phyloP scores from a whole-genome alignment of 1,284 basidiomycete genomes.

The Apiotrichum domesticum region DNA sequence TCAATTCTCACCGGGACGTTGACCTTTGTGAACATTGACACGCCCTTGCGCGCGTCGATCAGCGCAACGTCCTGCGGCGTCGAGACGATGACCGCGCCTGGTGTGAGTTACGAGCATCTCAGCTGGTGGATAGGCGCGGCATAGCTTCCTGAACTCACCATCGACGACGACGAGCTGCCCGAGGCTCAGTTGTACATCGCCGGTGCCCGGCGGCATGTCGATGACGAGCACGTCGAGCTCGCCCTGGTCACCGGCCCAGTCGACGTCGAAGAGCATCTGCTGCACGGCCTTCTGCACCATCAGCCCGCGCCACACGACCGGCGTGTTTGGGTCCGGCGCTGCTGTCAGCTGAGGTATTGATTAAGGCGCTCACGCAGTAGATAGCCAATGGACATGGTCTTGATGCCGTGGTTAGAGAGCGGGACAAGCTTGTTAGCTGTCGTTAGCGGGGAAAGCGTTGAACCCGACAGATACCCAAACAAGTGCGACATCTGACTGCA shows the following conservation, averaged over 20 bases:
- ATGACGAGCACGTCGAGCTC: conserved; percentile 78
- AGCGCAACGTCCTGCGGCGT: conserved; percentile 95
- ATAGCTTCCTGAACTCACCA: conserved; percentile 51
- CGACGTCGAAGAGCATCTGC: conserved; percentile 89
- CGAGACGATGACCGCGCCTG: conserved; percentile 84
- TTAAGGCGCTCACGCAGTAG: conserved; percentile 45
- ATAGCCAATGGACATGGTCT: conserved; percentile 96
- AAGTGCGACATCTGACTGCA: background rate
- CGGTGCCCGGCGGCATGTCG: conserved; percentile 97
- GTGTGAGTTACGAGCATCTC: too few relatives aligned
- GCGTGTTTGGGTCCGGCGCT: conserved; percentile 56
- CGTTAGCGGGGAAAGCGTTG: background rate
- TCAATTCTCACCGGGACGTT: conserved; percentile 63
- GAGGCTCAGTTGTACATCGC: conserved; percentile 87
- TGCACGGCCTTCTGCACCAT: conserved; percentile 99
- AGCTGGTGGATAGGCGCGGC: background rate
- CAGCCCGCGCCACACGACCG: conserved; percentile 91
- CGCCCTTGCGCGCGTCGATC: conserved; percentile 85
- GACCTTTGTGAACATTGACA: conserved; percentile 88
- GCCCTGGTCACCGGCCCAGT: conserved; percentile 59
- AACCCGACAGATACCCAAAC: too few relatives aligned
- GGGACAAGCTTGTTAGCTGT: conserved; percentile 74
- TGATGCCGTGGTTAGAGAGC: conserved; percentile 79
- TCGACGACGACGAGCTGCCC: conserved; percentile 85
- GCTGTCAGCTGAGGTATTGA: background rate